Evolutionary conservation across 768 basidiomycete genomes (phyloP), one percentile per base, ranked within the genome.

Genomic region (Gelatoporia subvermispora): DNA sequence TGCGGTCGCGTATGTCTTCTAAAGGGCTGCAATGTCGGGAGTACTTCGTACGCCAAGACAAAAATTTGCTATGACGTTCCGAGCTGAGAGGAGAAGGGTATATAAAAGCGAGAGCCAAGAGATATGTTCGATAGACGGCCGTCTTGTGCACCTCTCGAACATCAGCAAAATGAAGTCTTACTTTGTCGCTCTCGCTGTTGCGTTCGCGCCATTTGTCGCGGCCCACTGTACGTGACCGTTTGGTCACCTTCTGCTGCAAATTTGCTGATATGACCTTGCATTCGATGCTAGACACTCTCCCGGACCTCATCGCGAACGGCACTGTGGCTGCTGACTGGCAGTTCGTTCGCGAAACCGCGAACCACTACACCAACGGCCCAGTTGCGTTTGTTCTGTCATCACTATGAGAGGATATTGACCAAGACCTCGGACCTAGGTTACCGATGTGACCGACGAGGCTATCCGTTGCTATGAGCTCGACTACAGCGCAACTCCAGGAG

Each of bases 391-490:
- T 31, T 31, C 28, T n/a, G n/a, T n/a, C n/a, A n/a, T n/a, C n/a
- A n/a, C n/a, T n/a, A n/a, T n/a, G n/a, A n/a, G n/a, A n/a, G n/a
- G n/a, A n/a, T n/a, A 2, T 13, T 31, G 28, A 31, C 28, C 7
- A 31, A 7, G 28, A 13, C 5, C 5, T 15, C 21, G 0, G 11
- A 20, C 13, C 20, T 34, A 64, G 64, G 60, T 66, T 43, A 64
- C 65, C 41, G 57, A 58, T 53, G 62, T 63, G 13, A 65, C 59
- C 8, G 54, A 55, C 49, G 44, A 50, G 41, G 61, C 59, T 51
- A 58, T 66, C 49, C 62, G 66, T 41, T 68, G 65, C 64, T 66
- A 65, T 52, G 65, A 68, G 50, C 56, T 61, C 41, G 58, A 61
- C 49, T 35, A 60, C 36, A 42, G 45, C 20, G 55, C 53, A 51